Conservation (phyloP, 345 rosid genomes). For the Streptanthus diversifolius region DNA sequence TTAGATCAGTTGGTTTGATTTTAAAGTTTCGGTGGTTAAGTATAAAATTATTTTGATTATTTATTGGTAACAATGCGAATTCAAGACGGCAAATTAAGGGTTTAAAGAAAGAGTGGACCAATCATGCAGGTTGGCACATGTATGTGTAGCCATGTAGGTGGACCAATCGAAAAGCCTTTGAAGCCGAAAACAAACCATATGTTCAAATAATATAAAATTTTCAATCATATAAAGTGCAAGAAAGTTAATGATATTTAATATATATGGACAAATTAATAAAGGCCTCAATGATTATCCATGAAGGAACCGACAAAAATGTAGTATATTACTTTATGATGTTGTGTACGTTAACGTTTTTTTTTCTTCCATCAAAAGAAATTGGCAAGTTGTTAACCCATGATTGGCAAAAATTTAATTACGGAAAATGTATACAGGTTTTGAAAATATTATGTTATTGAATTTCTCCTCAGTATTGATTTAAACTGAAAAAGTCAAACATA, state of each 20-base stretch:
- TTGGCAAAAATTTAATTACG: not conserved
- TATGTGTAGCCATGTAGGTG: slow-evolving; percentile 31
- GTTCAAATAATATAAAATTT: slow-evolving; percentile 8
- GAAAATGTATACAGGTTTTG: not conserved
- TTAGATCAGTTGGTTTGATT: slow-evolving; percentile 2
- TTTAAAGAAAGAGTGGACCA: slow-evolving; percentile 24
- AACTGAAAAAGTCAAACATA: not conserved
- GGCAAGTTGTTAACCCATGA: not conserved
- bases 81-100: slow-evolving; percentile 21
- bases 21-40: slow-evolving; percentile 11
- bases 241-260: slow-evolving; percentile 18
- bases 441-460: not conserved
- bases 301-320: not conserved
- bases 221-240: slow-evolving; percentile 24
- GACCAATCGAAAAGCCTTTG: slow-evolving; percentile 34
- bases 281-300: slow-evolving; percentile 1
- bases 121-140: slow-evolving; percentile 36
- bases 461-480: not conserved
- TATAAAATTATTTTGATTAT: not conserved
- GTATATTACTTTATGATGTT: not conserved
- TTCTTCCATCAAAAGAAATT: not conserved
- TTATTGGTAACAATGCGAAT: slow-evolving; percentile 26
- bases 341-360: not conserved
- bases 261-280: slow-evolving; percentile 3
- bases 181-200: slow-evolving; percentile 16